These are phyloP conservation scores for Mortierella sp. DNA, from an alignment of 371 early-diverging fungal genomes.

Conservation along the genomic window DNA sequence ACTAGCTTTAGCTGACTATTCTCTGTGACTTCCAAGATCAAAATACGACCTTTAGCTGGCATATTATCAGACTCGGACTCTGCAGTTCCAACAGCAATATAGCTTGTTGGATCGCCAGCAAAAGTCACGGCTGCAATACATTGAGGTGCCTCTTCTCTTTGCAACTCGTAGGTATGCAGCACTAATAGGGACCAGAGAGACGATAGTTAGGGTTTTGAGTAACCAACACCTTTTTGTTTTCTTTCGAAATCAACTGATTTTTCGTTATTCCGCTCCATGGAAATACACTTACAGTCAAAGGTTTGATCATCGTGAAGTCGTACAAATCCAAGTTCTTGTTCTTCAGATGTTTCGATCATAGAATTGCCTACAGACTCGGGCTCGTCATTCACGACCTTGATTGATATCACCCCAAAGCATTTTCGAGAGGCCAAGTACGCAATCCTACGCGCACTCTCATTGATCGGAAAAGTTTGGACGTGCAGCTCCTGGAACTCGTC, in stretches of 20 bases:
- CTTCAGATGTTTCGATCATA: slow-evolving; percentile 56
- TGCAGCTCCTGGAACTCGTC: slow-evolving; percentile 89
- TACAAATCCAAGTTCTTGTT: slow-evolving; percentile 64
- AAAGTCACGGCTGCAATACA: slow-evolving; percentile 49
- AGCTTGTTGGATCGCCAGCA: slow-evolving; percentile 33
- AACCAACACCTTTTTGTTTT: no score
- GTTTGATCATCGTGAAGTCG: slow-evolving; percentile 80
- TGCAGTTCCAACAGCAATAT: slow-evolving; percentile 76
- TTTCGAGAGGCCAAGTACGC: slow-evolving; percentile 66
- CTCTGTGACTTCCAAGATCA: slow-evolving; percentile 60
- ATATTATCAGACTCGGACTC: slow-evolving; percentile 67
- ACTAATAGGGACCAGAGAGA: slow-evolving; percentile 28
- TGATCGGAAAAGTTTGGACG: slow-evolving; percentile 75
- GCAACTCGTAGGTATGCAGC: slow-evolving; percentile 55
- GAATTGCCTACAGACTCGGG: slow-evolving; percentile 54
- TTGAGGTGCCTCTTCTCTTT: slow-evolving; percentile 54
- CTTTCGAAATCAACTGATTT: not conserved
- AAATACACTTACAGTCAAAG: slow-evolving; percentile 70
- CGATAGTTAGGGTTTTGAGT: not conserved
- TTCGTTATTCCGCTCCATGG: not conserved
- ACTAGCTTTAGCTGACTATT: slow-evolving; percentile 60
- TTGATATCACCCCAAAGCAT: slow-evolving; percentile 69
- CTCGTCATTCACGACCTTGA: slow-evolving; percentile 17
- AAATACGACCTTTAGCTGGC: slow-evolving; percentile 70
- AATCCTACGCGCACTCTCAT: slow-evolving; percentile 81